A percentile compares a stretch with the other conserved stretches of the same genome.
Conservation (phyloP, 208 protist species). For the Trichomonas vaginalis region DNA sequence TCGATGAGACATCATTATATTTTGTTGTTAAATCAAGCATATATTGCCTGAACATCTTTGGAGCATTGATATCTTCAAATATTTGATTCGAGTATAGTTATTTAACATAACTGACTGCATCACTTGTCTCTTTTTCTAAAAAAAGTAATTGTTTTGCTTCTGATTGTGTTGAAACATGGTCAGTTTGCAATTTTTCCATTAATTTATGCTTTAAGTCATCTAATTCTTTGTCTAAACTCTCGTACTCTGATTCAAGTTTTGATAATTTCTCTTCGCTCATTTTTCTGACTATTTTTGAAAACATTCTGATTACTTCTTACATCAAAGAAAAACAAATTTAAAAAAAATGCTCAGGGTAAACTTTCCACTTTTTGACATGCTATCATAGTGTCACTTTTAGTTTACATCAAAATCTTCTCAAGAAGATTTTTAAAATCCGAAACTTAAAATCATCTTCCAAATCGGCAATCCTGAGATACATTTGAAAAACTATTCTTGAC, state of each 20-base stretch:
- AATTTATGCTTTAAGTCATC: neutral
- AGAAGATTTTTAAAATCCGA: too few species aligned
- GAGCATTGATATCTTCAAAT: neutral
- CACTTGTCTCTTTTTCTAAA: neutral
- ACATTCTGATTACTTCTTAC: too few species aligned
- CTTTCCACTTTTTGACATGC: too few species aligned
- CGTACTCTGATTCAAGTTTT: neutral
- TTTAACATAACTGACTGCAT: neutral
- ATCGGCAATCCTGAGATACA: too few species aligned
- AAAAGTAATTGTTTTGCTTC: neutral
- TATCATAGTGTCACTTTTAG: too few species aligned
- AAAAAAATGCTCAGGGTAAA: too few species aligned
- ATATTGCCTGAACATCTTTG: neutral
- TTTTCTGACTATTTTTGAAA: too few species aligned
- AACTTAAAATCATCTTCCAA: too few species aligned
- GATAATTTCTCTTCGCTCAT: neutral
- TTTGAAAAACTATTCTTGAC: too few species aligned
- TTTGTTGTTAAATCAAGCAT: neutral
- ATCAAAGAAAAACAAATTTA: too few species aligned
- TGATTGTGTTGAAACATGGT: neutral
- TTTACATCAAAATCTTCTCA: too few species aligned
- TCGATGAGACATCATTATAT: neutral
- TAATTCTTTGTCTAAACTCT: neutral
- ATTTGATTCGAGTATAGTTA: neutral
- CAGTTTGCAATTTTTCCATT: neutral